phyloP scores from a whole-genome alignment of 805 yeast genomes.

The Ogataea henricii region DNA sequence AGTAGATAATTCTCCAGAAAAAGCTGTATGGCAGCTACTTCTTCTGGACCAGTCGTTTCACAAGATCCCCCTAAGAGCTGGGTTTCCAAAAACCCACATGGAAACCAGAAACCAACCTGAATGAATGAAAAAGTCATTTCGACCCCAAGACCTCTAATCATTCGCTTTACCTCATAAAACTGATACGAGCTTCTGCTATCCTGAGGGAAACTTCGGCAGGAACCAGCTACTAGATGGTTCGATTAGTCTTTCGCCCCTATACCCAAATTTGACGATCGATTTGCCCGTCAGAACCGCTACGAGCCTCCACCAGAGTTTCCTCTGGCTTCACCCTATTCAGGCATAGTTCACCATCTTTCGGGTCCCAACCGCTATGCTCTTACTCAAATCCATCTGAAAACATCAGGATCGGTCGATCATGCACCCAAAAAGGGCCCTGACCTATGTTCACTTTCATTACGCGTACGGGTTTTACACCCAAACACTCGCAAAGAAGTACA shows the following conservation, averaged over 20 bases:
- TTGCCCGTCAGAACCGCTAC: constrained; percentile 10
- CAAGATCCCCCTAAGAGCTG: too few relatives aligned
- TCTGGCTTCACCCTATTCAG: constrained; percentile 11
- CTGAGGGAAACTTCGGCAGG: constrained; percentile 11
- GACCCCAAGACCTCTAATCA: constrained; percentile 11
- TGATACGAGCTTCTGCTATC: constrained; percentile 10
- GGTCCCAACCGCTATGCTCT: constrained; percentile 10
- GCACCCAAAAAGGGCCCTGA: constrained; percentile 9
- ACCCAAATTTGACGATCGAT: constrained; percentile 10
- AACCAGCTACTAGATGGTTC: constrained; percentile 10
- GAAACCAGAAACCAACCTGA: too few relatives aligned
- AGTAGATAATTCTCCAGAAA: too few relatives aligned
- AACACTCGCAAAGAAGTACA: constrained; percentile 7
- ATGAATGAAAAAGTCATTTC: constrained; percentile 9
- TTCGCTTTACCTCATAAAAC: constrained; percentile 10
- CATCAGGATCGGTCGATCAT: constrained; percentile 10
- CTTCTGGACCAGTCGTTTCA: too few relatives aligned
- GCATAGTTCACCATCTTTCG: constrained; percentile 10
- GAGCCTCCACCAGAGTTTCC: constrained; percentile 11
- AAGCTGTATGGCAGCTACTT: too few relatives aligned
- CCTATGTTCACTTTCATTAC: constrained; percentile 10
- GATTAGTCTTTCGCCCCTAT: constrained; percentile 10
- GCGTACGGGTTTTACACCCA: constrained; percentile 11
- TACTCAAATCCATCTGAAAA: constrained; percentile 9
- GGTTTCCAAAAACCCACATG: not conserved